Conservation (phyloP, 2,329 filamentous ascomycete genomes). For the Fusarium duplospermum region DNA sequence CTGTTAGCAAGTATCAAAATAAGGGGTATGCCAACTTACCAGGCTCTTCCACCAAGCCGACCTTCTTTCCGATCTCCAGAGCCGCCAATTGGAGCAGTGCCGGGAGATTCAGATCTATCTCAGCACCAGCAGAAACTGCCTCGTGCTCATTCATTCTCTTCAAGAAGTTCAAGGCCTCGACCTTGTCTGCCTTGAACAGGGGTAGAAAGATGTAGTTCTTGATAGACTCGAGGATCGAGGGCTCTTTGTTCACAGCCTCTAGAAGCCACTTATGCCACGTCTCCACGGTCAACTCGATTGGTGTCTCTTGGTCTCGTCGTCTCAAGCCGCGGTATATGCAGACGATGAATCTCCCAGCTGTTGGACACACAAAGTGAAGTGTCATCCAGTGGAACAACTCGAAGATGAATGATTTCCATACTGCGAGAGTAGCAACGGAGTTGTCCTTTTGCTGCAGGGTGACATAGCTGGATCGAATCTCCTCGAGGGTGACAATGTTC, state of each 20-base stretch:
- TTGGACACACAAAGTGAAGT: conserved; percentile 67
- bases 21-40: conserved; percentile 51
- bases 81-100: conserved; percentile 72
- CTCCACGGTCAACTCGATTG: conserved; percentile 49
- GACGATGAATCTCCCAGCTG: conserved; percentile 71
- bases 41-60: conserved; percentile 76
- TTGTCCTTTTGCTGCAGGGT: conserved; percentile 47
- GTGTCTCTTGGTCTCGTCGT: conserved; percentile 41
- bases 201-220: conserved; percentile 74
- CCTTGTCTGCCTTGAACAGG: conserved; percentile 69
- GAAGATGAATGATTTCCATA: conserved; percentile 64
- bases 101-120: conserved; percentile 61
- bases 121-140: conserved; percentile 58
- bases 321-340: conserved; percentile 64
- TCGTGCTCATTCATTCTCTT: conserved; percentile 64
- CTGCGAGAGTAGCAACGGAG: conserved; percentile 30
- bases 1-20: conserved; percentile 27
- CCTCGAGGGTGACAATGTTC: conserved; percentile 61
- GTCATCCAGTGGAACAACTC: conserved; percentile 67
- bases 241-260: conserved; percentile 59
- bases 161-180: conserved; percentile 68
- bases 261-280: conserved; percentile 69
- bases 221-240: conserved; percentile 68
- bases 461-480: conserved; percentile 59
- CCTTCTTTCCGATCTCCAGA: conserved; percentile 78